Evolutionary conservation across 495 filamentous ascomycete species (phyloP).

Genomic region (Penicillium maclennaniae): DNA sequence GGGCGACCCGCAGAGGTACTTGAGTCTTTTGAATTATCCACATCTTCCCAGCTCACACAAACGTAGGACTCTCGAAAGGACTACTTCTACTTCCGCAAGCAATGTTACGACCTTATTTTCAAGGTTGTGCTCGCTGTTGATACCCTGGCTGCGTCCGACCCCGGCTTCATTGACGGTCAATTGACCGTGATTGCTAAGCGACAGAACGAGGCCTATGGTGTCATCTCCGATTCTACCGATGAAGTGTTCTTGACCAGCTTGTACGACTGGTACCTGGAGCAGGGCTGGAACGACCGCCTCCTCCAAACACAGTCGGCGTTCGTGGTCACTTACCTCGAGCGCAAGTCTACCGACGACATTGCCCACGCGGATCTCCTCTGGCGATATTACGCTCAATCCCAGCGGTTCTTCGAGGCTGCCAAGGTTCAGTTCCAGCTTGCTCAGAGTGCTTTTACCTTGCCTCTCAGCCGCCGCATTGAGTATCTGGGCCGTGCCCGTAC

Average conservation of each 20-base stretch:
- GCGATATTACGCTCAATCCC: slow-evolving; percentile 76
- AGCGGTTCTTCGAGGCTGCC: slow-evolving; percentile 79
- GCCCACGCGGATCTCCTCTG: slow-evolving; percentile 88
- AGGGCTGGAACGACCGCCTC: slow-evolving; percentile 77
- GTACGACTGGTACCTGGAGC: slow-evolving; percentile 92
- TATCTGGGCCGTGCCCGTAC: slow-evolving; percentile 84
- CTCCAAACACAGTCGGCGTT: slow-evolving; percentile 77
- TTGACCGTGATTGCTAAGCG: slow-evolving; percentile 69
- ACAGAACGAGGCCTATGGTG: slow-evolving; percentile 77
- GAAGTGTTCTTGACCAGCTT: slow-evolving; percentile 91
- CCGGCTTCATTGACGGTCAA: slow-evolving; percentile 73
- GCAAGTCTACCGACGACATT: slow-evolving; percentile 62
- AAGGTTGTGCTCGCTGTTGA: slow-evolving; percentile 74
- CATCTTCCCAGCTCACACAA: slow-evolving; percentile 7
- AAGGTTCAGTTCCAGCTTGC: slow-evolving; percentile 80
- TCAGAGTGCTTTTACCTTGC: slow-evolving; percentile 69
- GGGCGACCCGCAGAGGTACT: slow-evolving; percentile 51
- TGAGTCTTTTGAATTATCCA: not conserved
- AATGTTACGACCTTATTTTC: slow-evolving; percentile 81
- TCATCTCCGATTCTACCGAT: slow-evolving; percentile 80
- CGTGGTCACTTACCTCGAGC: slow-evolving; percentile 81
- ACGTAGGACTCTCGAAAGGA: slow-evolving; percentile 61
- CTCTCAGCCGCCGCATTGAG: slow-evolving; percentile 75
- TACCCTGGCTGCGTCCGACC: slow-evolving; percentile 56
- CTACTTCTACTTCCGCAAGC: slow-evolving; percentile 64